These are phyloP conservation scores for Elymus sibiricus DNA, from an alignment of 176 grass and related monocot genomes.

Conservation along the genomic window DNA sequence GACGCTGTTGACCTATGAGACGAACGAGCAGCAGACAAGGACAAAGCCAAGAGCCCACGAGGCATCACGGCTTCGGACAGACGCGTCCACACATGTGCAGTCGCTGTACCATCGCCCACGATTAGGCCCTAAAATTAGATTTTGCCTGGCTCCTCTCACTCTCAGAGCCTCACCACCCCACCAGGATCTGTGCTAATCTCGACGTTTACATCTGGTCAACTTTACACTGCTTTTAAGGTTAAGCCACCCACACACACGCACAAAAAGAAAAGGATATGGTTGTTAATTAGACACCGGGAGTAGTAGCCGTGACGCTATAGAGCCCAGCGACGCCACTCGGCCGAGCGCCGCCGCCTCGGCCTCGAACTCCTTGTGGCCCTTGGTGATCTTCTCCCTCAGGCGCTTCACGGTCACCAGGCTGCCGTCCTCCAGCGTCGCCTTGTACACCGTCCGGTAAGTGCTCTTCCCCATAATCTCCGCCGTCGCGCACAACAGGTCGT, in stretches of 20 bases:
- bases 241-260: too few relatives aligned
- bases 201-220: conserved; percentile 4
- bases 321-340: background rate
- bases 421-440: conserved; percentile 31
- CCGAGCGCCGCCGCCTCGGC: conserved; percentile 23
- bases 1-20: background rate
- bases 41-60: background rate
- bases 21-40: background rate
- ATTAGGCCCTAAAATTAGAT: background rate
- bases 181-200: background rate
- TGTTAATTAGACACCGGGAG: background rate
- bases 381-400: conserved; percentile 28
- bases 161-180: background rate
- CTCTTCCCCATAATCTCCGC: conserved; percentile 32
- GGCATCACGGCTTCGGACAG: background rate
- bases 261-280: too few relatives aligned
- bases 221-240: background rate
- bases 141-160: background rate
- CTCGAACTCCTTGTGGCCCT: conserved; percentile 25
- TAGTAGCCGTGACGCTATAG: background rate
- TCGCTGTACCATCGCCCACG: background rate
- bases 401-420: conserved; percentile 27
- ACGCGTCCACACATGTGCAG: background rate
- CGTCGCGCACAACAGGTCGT: conserved; percentile 22
- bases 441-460: conserved; percentile 24